Evolutionary conservation across 176 grass and related monocot genomes (phyloP), one percentile per base, ranked within the genome.

Genomic region (Dactylis glomerata): DNA sequence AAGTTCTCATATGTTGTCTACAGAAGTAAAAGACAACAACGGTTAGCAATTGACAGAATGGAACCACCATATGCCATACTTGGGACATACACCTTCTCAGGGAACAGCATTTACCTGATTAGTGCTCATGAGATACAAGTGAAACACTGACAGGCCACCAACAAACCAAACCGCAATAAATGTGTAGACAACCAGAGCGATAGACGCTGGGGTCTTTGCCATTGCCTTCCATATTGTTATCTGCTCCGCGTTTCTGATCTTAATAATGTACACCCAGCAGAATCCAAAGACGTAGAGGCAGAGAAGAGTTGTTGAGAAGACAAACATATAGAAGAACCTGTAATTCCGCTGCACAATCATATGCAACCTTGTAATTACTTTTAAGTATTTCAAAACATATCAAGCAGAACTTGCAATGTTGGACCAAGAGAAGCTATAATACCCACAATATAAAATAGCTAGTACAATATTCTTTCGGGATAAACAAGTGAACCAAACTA

Each of bases 1-100:
- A 97, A 97, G 87, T 97, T 97, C 84, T 97, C 92, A 69, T 95
- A 93, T 73, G 95, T 97, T 68, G 95, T 97, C 95, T 97, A 74
- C 68, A 88, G 73, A 73, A 52, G 42, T 15, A 90, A 68, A 54
- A 38, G 20, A 31, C 46, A 24, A 37, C 22, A 23, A 23, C 49
- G 14, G 5, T 69, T 44, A 84, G 40, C 17, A 81, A 87, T 27
- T 84, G 30, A 20, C 10, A 61, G 14, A 77, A 52, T 20, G 75
- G 12, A 44, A 13, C 51, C 27, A 52, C 24, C 8, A 80, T 33
- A 80, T 33, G 40, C 68, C 61, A 70, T 19, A 79, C 34, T 27
- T 68, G 26, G 62, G 58, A 75, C 23, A 16, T 55, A 26, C 44
- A 47, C 38, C 45, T 30, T 76, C 68, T 57, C 12, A 41, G 37